A percentile compares a stretch with the other conserved stretches of the same genome.
Conservation (phyloP, 129 eudicot genomes). For the Arctium lappa region DNA sequence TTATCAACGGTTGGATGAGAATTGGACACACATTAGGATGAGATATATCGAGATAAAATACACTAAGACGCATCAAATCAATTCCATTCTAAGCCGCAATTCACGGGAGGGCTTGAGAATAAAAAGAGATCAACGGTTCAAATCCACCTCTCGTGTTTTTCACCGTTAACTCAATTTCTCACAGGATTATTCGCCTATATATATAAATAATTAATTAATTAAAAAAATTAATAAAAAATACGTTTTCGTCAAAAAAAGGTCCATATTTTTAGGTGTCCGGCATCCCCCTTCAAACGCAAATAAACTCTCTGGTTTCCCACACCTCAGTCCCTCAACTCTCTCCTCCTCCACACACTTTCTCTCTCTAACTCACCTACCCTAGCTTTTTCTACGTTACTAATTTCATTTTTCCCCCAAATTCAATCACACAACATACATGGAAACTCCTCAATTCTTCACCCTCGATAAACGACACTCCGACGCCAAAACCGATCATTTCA, state of each 20-base stretch:
- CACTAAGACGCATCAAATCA: too few relatives aligned
- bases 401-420: not conserved
- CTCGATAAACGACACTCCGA: slow-evolving; percentile 46
- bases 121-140: too few relatives aligned
- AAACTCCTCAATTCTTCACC: slow-evolving; percentile 48
- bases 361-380: slow-evolving; percentile 16
- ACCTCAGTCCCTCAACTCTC: slow-evolving; percentile 42
- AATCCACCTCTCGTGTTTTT: too few relatives aligned
- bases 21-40: too few relatives aligned
- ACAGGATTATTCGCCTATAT: too few relatives aligned
- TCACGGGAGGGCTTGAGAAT: too few relatives aligned
- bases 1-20: too few relatives aligned
- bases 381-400: slow-evolving; percentile 8
- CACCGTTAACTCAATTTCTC: too few relatives aligned
- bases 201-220: too few relatives aligned
- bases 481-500: slow-evolving; percentile 54
- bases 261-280: slow-evolving; percentile 59
- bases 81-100: too few relatives aligned
- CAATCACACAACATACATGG: slow-evolving; percentile 32
- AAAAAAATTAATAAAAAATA: not conserved
- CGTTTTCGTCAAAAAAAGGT: slow-evolving; percentile 15
- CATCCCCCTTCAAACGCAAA: slow-evolving; percentile 80
- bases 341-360: slow-evolving; percentile 33
- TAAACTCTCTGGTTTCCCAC: slow-evolving; percentile 55
- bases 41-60: too few relatives aligned